Evolutionary conservation across 2,329 filamentous ascomycete species (phyloP), one percentile per base, ranked within the genome.

Genomic region (Colletotrichum sp.): DNA sequence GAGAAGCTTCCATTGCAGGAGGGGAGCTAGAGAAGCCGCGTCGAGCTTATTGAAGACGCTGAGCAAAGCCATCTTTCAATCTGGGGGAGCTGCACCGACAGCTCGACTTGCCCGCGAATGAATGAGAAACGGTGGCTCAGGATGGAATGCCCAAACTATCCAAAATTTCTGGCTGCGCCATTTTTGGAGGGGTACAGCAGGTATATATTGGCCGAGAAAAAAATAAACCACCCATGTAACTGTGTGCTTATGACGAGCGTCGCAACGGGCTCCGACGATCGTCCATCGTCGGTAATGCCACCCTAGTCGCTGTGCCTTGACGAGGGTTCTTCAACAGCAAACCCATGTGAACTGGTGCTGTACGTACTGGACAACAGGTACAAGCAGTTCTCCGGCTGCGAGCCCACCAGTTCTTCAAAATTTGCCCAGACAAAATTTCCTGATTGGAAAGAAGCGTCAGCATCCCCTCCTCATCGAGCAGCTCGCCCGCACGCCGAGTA

Each of bases 1-100:
- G 21, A 75, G 68, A 34, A 73, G 52, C 61, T 66, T 71, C 68
- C 61, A 75, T 26, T 70, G 67, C 9, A 71, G 34, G 12, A 70
- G 24, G 13, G 8, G 55, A 8, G 55, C 32, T 16, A 43, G 24
- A 10, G 8, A 56, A 15, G 55, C 32, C 10, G 32, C 7, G 21
- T 58, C 55, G 24, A 75, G 36, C 61, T 62, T 71, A 13, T 71
- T 38, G 18, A 66, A 26, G 21, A 52, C 24, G 60, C 34, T 61
- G 36, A 66, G 36, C 21, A 71, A 61, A 58, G 67, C 60, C 71
- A 71, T 71, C 26, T 66, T 61, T 36, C 28, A 52, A 61, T 62
- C 6, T 34, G 24, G 28, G 21, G 32, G 34, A 67, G 18, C 26
- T 60, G 30, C 26, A 34, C 30, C 28, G 24, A 38, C 3, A 30